Percentiles rank a stretch among this genome's conserved stretches.
Evolutionary conservation across 805 yeast genomes (phyloP).

Genomic region (Naumovozyma dairenensis): DNA sequence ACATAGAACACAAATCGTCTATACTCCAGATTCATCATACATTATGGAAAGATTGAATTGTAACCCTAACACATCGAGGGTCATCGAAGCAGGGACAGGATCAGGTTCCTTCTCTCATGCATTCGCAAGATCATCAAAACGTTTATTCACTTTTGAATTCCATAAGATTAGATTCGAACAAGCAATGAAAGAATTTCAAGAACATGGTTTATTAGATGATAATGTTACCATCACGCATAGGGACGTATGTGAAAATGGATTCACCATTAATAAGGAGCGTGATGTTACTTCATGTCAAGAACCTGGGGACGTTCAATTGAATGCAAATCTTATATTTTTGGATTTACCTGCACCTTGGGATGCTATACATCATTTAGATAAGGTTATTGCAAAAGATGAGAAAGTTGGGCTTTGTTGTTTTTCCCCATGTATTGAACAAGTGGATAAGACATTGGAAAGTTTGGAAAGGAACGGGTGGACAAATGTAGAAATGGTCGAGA

Average conservation of each 20-base stretch:
- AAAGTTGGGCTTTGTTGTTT: constrained; percentile 81
- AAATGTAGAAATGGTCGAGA: constrained; percentile 84
- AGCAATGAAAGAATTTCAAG: constrained; percentile 66
- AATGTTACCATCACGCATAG: constrained; percentile 72
- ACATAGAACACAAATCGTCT: constrained; percentile 95
- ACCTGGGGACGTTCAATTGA: constrained; percentile 23
- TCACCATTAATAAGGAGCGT: constrained; percentile 37
- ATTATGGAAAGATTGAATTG: constrained; percentile 75
- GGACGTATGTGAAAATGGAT: constrained; percentile 87
- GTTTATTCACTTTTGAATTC: constrained; percentile 78
- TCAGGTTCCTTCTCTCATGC: constrained; percentile 94
- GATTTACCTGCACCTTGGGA: constrained; percentile 97
- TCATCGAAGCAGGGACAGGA: constrained; percentile 97
- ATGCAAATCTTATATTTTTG: constrained; percentile 69
- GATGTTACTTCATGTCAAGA: constrained; percentile 25
- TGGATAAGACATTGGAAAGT: constrained; percentile 71
- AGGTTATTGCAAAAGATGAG: constrained; percentile 44
- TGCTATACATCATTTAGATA: constrained; percentile 67
- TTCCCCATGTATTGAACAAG: constrained; percentile 97
- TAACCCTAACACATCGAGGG: constrained; percentile 60
- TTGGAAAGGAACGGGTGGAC: constrained; percentile 73
- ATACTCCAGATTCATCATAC: constrained; percentile 89
- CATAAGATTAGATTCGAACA: constrained; percentile 76
- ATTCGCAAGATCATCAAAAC: constrained; percentile 75
- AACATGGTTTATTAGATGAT: constrained; percentile 48